Evolutionary conservation across 768 basidiomycete species (phyloP).

Genomic region (Chalciporus chontae): DNA sequence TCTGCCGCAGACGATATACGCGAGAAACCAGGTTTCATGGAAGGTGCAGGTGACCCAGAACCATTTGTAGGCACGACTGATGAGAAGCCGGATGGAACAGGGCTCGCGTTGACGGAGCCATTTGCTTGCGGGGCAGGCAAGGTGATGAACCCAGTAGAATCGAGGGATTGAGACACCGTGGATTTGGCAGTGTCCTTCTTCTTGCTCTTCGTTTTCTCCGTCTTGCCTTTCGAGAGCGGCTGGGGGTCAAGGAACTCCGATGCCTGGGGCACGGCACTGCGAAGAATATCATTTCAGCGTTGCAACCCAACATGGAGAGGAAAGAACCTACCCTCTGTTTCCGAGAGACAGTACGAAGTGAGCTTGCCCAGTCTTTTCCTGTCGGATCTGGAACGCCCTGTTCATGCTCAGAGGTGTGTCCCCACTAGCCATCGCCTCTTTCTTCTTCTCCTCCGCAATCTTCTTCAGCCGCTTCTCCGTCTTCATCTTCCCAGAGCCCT

Average conservation of each 20-base stretch:
- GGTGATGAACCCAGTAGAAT: conserved; percentile 65
- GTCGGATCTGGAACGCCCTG: conserved; percentile 86
- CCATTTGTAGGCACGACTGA: conserved; percentile 26
- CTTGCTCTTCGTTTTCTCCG: conserved; percentile 79
- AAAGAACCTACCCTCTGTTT: conserved; percentile 71
- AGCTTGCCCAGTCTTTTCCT: conserved; percentile 92
- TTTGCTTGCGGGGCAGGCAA: conserved; percentile 56
- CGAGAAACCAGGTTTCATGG: conserved; percentile 63
- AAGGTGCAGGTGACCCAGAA: conserved; percentile 59
- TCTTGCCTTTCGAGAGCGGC: conserved; percentile 78
- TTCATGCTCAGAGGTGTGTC: conserved; percentile 97
- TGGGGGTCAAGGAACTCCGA: conserved; percentile 78
- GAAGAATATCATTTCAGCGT: conserved; percentile 6
- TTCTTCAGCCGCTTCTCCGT: conserved; percentile 95
- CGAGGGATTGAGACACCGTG: conserved; percentile 42
- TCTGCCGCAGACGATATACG: conserved; percentile 59
- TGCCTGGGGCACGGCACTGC: conserved; percentile 83
- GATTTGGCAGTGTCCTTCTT: conserved; percentile 61
- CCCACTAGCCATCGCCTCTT: conserved; percentile 88
- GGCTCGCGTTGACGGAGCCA: conserved; percentile 39
- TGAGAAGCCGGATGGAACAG: conserved; percentile 39
- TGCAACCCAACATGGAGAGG: not conserved
- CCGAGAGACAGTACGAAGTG: conserved; percentile 95
- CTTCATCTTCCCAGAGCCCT: conserved; percentile 95
- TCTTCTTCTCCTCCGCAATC: conserved; percentile 96